Conservation (phyloP, 352 stramenopile species). For the Phytophthora rubi region DNA sequence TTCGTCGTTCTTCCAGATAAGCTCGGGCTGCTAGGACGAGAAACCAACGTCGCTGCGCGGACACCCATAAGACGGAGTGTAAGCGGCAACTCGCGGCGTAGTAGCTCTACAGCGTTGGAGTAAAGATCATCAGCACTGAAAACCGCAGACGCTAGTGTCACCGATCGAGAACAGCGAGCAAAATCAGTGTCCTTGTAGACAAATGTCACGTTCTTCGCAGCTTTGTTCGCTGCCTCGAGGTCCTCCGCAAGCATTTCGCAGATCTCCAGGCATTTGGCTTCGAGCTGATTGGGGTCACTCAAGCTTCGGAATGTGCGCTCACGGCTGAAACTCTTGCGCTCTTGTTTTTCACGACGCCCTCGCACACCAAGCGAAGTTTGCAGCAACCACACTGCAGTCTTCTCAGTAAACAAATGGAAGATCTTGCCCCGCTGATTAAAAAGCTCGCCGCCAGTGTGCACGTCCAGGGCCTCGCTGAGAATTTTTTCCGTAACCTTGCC, state of each 20-base stretch:
- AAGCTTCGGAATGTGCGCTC: constrained; percentile 72
- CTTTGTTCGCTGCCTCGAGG: constrained; percentile 48
- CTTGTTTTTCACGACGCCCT: constrained; percentile 49
- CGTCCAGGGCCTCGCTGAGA: constrained; percentile 73
- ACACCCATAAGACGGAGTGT: constrained; percentile 72
- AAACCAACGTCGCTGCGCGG: constrained; percentile 55
- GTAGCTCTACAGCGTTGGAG: constrained; percentile 47
- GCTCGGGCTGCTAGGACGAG: constrained; percentile 19
- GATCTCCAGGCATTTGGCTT: constrained; percentile 73
- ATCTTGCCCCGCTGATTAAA: constrained; percentile 65
- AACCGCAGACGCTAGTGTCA: constrained; percentile 50
- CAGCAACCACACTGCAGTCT: constrained; percentile 74
- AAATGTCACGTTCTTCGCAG: constrained; percentile 67
- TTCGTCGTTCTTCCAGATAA: constrained; percentile 24
- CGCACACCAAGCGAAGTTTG: constrained; percentile 76
- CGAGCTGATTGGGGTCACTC: constrained; percentile 48
- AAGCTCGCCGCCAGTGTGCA: constrained; percentile 88
- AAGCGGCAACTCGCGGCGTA: constrained; percentile 73
- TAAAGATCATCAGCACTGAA: constrained; percentile 57
- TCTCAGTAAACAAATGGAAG: constrained; percentile 70
- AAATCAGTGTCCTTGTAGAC: constrained; percentile 81
- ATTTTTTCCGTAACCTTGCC: constrained; percentile 96
- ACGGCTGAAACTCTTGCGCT: constrained; percentile 83
- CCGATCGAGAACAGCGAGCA: constrained; percentile 56
- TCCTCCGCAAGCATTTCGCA: constrained; percentile 65